These are phyloP conservation scores for Ambrosiella xylebori DNA, from an alignment of 2,329 filamentous ascomycete genomes.

Conservation along the genomic window DNA sequence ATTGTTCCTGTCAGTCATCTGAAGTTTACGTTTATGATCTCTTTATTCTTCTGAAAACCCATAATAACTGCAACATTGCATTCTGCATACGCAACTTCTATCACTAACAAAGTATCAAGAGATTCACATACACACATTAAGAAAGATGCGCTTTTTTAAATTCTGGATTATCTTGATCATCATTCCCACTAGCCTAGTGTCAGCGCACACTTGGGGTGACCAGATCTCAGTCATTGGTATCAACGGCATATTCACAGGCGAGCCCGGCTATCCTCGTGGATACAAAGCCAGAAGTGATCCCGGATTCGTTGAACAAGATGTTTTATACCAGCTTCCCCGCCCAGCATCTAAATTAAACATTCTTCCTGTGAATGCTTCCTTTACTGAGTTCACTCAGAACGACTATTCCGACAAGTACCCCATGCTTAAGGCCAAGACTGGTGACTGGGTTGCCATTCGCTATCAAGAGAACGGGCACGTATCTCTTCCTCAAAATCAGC, in stretches of 20 bases:
- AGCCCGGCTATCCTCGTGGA: slow-evolving; percentile 58
- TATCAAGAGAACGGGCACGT: slow-evolving; percentile 68
- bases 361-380: slow-evolving; percentile 31
- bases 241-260: slow-evolving; percentile 56
- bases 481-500: slow-evolving; percentile 36
- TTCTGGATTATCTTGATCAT: neutral
- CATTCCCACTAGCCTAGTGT: slow-evolving; percentile 5
- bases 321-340: slow-evolving; percentile 46
- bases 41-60: neutral
- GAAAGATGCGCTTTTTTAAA: neutral
- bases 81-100: neutral
- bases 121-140: neutral
- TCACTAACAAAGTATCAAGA: neutral
- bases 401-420: slow-evolving; percentile 43
- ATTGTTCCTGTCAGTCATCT: neutral
- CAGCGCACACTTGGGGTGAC: slow-evolving; percentile 72
- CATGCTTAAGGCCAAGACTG: slow-evolving; percentile 40
- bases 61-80: neutral
- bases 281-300: slow-evolving; percentile 41
- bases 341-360: slow-evolving; percentile 29
- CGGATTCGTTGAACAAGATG: slow-evolving; percentile 38
- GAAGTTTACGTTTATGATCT: neutral
- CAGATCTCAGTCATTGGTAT: slow-evolving; percentile 50
- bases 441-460: slow-evolving; percentile 47
- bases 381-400: slow-evolving; percentile 45